Evolutionary conservation across 1,139 yeast species (phyloP).

Genomic region (Suhomyces terraborum): DNA sequence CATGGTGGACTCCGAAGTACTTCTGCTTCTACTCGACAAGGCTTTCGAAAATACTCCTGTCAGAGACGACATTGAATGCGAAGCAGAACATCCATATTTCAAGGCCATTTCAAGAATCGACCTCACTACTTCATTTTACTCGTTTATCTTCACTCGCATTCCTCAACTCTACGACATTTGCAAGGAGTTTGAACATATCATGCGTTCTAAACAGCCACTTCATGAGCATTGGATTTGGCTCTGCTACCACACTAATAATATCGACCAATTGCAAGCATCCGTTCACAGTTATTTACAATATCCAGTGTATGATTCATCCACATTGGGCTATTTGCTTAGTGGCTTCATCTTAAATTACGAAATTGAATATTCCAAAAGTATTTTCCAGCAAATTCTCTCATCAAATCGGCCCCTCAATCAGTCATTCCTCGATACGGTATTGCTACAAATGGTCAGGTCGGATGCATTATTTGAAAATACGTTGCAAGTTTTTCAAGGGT

Average conservation of each 20-base stretch:
- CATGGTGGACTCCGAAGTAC: slow-evolving; percentile 14
- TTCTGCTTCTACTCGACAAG: slow-evolving; percentile 17
- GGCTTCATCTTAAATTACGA: slow-evolving; percentile 38
- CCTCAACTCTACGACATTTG: slow-evolving; percentile 25
- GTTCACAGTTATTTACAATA: slow-evolving; percentile 23
- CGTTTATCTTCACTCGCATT: slow-evolving; percentile 20
- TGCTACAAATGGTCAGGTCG: slow-evolving; percentile 29
- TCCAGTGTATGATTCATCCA: slow-evolving; percentile 24
- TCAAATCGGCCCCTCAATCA: slow-evolving; percentile 25
- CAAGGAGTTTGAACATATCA: slow-evolving; percentile 21
- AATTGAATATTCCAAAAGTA: slow-evolving; percentile 30
- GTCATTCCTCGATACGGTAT: slow-evolving; percentile 30
- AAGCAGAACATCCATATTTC: slow-evolving; percentile 22
- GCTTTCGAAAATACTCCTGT: slow-evolving; percentile 10
- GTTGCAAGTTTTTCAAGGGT: slow-evolving; percentile 27
- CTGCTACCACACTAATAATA: slow-evolving; percentile 36
- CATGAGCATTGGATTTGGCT: slow-evolving; percentile 34
- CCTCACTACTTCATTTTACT: slow-evolving; percentile 18
- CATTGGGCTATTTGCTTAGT: slow-evolving; percentile 33
- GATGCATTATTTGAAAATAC: slow-evolving; percentile 39
- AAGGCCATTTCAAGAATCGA: slow-evolving; percentile 17
- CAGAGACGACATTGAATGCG: slow-evolving; percentile 11
- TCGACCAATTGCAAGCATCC: slow-evolving; percentile 25
- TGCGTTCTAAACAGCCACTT: slow-evolving; percentile 16
- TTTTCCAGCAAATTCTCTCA: slow-evolving; percentile 26